These are phyloP conservation scores for Sporothrix brasiliensis DNA, from an alignment of 2,329 filamentous ascomycete genomes.

Conservation along the genomic window DNA sequence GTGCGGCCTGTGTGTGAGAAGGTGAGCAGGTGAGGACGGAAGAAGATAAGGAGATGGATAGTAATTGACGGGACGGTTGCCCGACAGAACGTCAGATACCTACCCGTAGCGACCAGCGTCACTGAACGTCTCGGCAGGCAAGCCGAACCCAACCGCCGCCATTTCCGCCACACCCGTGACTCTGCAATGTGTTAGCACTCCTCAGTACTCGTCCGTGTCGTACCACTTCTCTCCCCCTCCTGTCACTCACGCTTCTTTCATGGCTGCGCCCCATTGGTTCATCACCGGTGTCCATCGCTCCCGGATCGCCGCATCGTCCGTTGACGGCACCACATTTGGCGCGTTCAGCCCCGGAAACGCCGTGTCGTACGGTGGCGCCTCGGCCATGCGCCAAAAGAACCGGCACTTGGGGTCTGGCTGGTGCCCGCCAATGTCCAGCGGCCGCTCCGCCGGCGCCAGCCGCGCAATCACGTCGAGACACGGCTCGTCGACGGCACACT, in stretches of 20 bases:
- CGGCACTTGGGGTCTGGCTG: constrained; percentile 63
- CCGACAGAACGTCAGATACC: constrained; percentile 34
- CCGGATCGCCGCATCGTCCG: constrained; percentile 51
- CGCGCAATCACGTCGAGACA: constrained; percentile 60
- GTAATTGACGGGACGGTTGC: background rate
- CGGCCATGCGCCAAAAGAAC: constrained; percentile 65
- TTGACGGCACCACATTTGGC: constrained; percentile 54
- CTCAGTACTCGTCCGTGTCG: too few species aligned
- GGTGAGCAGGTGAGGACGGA: background rate
- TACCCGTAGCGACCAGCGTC: constrained; percentile 60
- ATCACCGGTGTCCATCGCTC: constrained; percentile 58
- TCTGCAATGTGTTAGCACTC: constrained; percentile 1
- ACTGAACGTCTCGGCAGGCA: constrained; percentile 57
- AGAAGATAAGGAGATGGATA: background rate
- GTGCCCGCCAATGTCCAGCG: constrained; percentile 60
- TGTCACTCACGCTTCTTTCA: constrained; percentile 60
- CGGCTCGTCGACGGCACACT: constrained; percentile 64
- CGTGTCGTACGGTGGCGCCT: constrained; percentile 57
- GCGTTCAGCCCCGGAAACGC: constrained; percentile 60
- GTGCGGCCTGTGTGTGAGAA: constrained; percentile 51
- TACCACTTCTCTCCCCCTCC: background rate
- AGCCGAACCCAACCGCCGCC: constrained; percentile 59
- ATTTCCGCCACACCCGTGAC: constrained; percentile 62
- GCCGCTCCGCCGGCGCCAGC: constrained; percentile 58
- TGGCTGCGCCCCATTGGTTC: constrained; percentile 61